These are phyloP conservation scores for Salix brachista DNA, from an alignment of 345 rosid genomes.

Conservation along the genomic window DNA sequence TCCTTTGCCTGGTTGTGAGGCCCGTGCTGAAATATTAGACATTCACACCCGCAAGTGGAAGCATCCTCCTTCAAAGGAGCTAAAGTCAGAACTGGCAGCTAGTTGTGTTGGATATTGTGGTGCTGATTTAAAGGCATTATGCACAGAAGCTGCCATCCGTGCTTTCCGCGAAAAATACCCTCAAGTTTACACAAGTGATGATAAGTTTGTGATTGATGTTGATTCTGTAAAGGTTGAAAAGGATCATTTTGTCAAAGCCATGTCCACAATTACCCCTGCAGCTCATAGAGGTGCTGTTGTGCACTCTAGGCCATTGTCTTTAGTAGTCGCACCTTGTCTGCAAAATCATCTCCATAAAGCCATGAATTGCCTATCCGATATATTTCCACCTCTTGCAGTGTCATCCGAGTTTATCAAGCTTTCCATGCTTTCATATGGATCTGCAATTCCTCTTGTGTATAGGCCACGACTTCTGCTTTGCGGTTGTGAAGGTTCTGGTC, in stretches of 20 bases:
- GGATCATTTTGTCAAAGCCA: constrained; percentile 87
- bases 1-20: constrained; percentile 97
- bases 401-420: constrained; percentile 77
- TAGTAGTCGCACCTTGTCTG: constrained; percentile 88
- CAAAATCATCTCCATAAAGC: constrained; percentile 74
- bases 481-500: constrained; percentile 86
- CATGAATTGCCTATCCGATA: constrained; percentile 64
- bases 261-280: constrained; percentile 96
- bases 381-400: constrained; percentile 64
- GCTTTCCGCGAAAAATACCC: constrained; percentile 99
- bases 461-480: constrained; percentile 87
- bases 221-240: constrained; percentile 82
- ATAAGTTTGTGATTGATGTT: constrained; percentile 90
- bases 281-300: constrained; percentile 97
- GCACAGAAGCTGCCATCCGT: constrained; percentile 98
- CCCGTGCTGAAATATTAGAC: constrained; percentile 91
- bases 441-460: constrained; percentile 87
- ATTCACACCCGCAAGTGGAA: constrained; percentile 99
- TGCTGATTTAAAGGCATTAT: constrained; percentile 94
- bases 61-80: constrained; percentile 80
- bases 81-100: constrained; percentile 87
- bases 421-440: constrained; percentile 91
- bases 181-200: constrained; percentile 97
- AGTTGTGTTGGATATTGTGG: constrained; percentile 99
- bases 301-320: constrained; percentile 91